phyloP scores from a whole-genome alignment of 257 asterid genomes.

The Capsicum rhomboideum region DNA sequence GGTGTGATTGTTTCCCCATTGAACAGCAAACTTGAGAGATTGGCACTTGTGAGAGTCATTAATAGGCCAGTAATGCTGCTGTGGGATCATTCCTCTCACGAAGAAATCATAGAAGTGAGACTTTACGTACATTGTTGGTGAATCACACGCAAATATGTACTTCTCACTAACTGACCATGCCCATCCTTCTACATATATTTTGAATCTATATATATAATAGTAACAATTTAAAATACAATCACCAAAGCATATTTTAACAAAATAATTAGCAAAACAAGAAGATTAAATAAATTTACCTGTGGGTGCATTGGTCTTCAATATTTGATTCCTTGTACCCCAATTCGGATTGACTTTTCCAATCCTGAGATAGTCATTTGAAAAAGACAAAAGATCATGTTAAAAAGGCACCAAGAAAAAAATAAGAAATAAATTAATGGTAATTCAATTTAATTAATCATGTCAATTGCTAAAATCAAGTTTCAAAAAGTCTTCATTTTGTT shows the following conservation, averaged over 20 bases:
- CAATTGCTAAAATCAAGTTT: background rate
- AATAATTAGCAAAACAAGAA: background rate
- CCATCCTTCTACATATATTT: conserved; percentile 10
- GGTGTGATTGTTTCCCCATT: conserved; percentile 9
- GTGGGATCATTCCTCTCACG: conserved; percentile 6
- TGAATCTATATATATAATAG: too few species aligned
- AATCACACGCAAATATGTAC: conserved; percentile 8
- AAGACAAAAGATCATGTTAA: background rate
- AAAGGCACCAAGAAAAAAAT: too few species aligned
- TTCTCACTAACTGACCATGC: conserved; percentile 11
- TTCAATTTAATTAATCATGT: background rate
- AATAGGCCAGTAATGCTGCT: conserved; percentile 8
- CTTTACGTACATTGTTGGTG: background rate
- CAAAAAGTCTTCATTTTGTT: too few species aligned
- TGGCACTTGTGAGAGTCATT: background rate
- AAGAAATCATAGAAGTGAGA: conserved; percentile 9
- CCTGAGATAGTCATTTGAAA: background rate
- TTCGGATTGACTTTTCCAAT: background rate
- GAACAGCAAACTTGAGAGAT: conserved; percentile 8
- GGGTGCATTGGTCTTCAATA: background rate
- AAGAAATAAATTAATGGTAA: background rate
- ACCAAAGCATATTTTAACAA: too few species aligned
- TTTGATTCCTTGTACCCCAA: background rate
- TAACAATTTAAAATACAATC: too few species aligned
- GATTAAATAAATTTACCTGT: background rate